Percentiles rank a stretch among this genome's conserved stretches.
Evolutionary conservation across 495 filamentous ascomycete genomes (phyloP).

Genomic region (Halenospora varia): DNA sequence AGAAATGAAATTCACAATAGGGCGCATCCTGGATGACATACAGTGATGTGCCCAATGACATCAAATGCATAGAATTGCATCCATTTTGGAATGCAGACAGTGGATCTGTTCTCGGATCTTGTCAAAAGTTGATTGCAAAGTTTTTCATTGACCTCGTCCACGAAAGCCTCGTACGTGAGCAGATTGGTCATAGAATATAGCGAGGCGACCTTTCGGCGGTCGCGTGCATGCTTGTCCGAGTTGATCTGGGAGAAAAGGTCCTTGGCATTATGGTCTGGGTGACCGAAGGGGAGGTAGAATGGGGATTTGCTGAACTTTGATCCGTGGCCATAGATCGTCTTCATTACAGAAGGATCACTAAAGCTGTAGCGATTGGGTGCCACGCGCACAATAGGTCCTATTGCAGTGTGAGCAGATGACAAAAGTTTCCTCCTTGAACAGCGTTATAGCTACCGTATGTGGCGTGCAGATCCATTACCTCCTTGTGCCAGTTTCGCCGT

Average conservation of each 20-base stretch:
- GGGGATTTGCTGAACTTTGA: slow-evolving; percentile 10
- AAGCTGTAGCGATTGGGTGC: slow-evolving; percentile 42
- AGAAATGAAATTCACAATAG: too few relatives aligned
- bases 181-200: slow-evolving; percentile 49
- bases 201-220: slow-evolving; percentile 31
- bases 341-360: slow-evolving; percentile 27
- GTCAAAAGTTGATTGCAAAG: slow-evolving; percentile 39
- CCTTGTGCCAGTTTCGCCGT: slow-evolving; percentile 36
- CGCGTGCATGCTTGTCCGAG: slow-evolving; percentile 19
- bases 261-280: slow-evolving; percentile 10
- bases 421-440: too few relatives aligned
- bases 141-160: slow-evolving; percentile 43
- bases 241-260: slow-evolving; percentile 27
- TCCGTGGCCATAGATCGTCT: slow-evolving; percentile 2
- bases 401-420: too few relatives aligned
- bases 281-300: slow-evolving; percentile 23
- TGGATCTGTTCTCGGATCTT: slow-evolving; percentile 27
- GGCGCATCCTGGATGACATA: too few relatives aligned
- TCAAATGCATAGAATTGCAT: slow-evolving; percentile 56
- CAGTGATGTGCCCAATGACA: slow-evolving; percentile 50
- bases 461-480: slow-evolving; percentile 40
- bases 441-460: too few relatives aligned
- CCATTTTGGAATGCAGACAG: slow-evolving; percentile 46
- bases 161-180: slow-evolving; percentile 48
- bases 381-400: slow-evolving; percentile 44